Evolutionary conservation across 768 basidiomycete genomes (phyloP), one percentile per base, ranked within the genome.

Genomic region (Mycena maculata): DNA sequence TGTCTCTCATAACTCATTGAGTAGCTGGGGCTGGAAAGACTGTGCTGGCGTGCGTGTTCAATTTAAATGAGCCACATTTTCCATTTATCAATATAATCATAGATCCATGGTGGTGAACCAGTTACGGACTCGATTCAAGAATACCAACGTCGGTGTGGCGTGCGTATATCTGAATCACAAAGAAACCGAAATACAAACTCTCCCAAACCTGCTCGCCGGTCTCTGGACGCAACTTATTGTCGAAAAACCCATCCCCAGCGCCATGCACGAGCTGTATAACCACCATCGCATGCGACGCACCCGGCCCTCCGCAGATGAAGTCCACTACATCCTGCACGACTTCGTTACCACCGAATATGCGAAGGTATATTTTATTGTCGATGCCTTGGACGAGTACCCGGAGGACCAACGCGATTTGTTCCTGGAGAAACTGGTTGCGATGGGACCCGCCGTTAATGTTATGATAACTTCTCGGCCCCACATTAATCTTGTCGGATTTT

Each of bases 381-480:
- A 64, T 50, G 63, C 63, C 20, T 27, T 64, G 44, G 63, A 64
- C 48, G 63, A 64, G 56, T 64, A 57, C 27, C 55, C 55, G 31
- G 61, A 53, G 25, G 44, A 25, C 9, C 31, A 2, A 12, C 52
- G 55, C 6, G 5, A 20, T 39, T 7, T 36, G 38, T 42, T 66
- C 11, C 36, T 64, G 4, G 38, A 64, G 22, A 4, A 47, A 18
- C 22, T 64, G 20, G 20, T 12, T 9, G 12, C 23, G 55, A 22
- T 12, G 36, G 47, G 4, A 38, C 42, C 54, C 27, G 47, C 18
- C 31, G 31, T 48, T 15, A 64, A 64, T n/a, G 25, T 64, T 16
- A 25, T 64, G 53, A 6, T 64, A 11, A 64, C 63, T 41, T 64
- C 45, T 13, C 53, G 63, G 9, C 63, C 63, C 10, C 48, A 60